Conservation (phyloP, 106 monocot species). For the Platanthera guangdongensis region DNA sequence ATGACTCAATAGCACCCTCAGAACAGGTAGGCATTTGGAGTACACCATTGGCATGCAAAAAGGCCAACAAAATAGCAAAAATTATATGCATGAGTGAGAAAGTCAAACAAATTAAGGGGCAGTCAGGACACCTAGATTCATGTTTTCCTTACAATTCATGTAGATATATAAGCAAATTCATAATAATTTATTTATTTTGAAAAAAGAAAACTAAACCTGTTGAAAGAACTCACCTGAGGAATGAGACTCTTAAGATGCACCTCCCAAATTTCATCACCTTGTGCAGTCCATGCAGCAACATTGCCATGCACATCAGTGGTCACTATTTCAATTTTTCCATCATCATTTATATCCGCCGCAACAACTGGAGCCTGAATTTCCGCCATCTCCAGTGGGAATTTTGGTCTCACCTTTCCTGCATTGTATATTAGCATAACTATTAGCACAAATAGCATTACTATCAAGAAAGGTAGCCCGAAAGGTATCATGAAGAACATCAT, state of each 20-base stretch:
- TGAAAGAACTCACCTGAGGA: constrained; percentile 55
- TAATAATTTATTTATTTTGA: not conserved
- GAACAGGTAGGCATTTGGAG: not conserved
- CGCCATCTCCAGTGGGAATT: constrained; percentile 98
- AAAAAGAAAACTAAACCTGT: not conserved
- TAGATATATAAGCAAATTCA: not conserved
- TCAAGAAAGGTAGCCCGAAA: not conserved
- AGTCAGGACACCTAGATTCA: not conserved
- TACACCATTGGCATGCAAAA: not conserved
- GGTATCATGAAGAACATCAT: too few species aligned
- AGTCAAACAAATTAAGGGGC: not conserved
- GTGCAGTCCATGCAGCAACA: constrained; percentile 89
- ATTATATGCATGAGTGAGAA: not conserved
- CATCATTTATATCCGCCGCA: constrained; percentile 96
- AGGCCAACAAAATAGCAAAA: not conserved
- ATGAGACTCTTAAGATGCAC: constrained; percentile 92
- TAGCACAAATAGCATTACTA: constrained; percentile 7
- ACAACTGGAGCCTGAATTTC: constrained; percentile 82
- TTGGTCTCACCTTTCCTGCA: constrained; percentile 71
- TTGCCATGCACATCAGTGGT: constrained; percentile 92
- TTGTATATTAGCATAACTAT: not conserved
- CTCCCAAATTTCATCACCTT: constrained; percentile 95
- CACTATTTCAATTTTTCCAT: constrained; percentile 96
- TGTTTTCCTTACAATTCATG: not conserved
- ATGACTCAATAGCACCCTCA: not conserved